phyloP scores from a whole-genome alignment of 1,284 basidiomycete genomes.

The Tilletiopsis washingtonensis region DNA sequence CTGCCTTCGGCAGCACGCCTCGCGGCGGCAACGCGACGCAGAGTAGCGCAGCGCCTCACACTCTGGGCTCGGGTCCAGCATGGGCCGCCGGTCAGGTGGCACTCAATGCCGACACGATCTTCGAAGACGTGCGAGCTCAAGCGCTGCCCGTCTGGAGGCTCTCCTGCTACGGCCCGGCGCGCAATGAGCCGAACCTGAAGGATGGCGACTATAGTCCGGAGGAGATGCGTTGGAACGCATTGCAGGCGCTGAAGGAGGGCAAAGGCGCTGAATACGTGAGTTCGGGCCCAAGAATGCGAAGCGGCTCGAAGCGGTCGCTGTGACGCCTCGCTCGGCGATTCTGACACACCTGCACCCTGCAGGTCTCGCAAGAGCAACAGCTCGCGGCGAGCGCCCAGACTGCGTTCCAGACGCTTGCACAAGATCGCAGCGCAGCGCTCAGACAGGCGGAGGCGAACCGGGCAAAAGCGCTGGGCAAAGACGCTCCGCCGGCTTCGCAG shows the following conservation, averaged over 20 bases:
- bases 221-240: neutral
- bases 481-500: too few relatives aligned
- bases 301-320: neutral
- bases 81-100: too few relatives aligned
- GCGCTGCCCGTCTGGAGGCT: neutral
- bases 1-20: too few relatives aligned
- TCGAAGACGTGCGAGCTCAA: neutral
- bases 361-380: neutral
- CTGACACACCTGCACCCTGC: neutral
- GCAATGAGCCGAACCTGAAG: neutral
- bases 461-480: neutral
- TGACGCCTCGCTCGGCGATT: neutral
- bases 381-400: neutral
- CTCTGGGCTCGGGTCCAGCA: too few relatives aligned
- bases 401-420: neutral
- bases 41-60: too few relatives aligned
- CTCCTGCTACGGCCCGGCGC: neutral
- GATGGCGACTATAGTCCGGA: neutral
- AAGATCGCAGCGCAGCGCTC: neutral
- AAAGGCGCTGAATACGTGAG: neutral
- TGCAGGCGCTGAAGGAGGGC: neutral
- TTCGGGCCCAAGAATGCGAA: neutral
- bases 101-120: too few relatives aligned
- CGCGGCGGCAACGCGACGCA: too few relatives aligned
- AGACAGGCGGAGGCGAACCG: neutral